These are phyloP conservation scores for Kregervanrija fluxuum DNA, from an alignment of 805 yeast species.

Conservation along the genomic window DNA sequence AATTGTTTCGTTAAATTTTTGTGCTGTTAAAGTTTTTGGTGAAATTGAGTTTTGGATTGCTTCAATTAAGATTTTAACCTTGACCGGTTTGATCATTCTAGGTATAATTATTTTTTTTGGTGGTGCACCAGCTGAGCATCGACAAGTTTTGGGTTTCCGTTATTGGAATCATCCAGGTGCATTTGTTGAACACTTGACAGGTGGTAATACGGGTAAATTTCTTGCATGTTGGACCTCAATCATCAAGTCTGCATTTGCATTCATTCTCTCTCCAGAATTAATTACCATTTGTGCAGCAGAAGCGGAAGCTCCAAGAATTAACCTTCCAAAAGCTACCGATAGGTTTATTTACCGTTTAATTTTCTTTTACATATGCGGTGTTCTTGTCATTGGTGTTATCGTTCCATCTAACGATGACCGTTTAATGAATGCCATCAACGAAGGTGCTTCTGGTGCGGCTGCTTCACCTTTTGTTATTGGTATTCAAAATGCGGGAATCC, in stretches of 20 bases:
- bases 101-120: slow-evolving; percentile 57
- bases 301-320: slow-evolving; percentile 25
- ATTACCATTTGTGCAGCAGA: slow-evolving; percentile 28
- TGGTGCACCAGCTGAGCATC: slow-evolving; percentile 46
- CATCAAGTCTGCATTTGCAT: slow-evolving; percentile 59
- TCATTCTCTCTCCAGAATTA: slow-evolving; percentile 35
- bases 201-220: slow-evolving; percentile 55
- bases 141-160: slow-evolving; percentile 38
- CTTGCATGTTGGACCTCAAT: slow-evolving; percentile 57
- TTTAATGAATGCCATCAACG: slow-evolving; percentile 37
- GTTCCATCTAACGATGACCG: slow-evolving; percentile 35
- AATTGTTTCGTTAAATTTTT: slow-evolving; percentile 39
- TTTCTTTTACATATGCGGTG: slow-evolving; percentile 26
- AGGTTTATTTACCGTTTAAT: slow-evolving; percentile 26
- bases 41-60: slow-evolving; percentile 66
- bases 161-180: slow-evolving; percentile 33
- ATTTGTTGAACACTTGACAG: slow-evolving; percentile 41
- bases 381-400: slow-evolving; percentile 42
- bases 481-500: slow-evolving; percentile 58
- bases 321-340: slow-evolving; percentile 27
- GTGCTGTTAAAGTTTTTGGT: slow-evolving; percentile 43
- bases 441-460: slow-evolving; percentile 51
- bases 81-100: slow-evolving; percentile 52
- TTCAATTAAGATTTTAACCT: slow-evolving; percentile 53
- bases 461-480: slow-evolving; percentile 89